Evolutionary conservation across 2,329 filamentous ascomycete genomes (phyloP), one percentile per base, ranked within the genome.

Genomic region (Nigrospora sphaerica): DNA sequence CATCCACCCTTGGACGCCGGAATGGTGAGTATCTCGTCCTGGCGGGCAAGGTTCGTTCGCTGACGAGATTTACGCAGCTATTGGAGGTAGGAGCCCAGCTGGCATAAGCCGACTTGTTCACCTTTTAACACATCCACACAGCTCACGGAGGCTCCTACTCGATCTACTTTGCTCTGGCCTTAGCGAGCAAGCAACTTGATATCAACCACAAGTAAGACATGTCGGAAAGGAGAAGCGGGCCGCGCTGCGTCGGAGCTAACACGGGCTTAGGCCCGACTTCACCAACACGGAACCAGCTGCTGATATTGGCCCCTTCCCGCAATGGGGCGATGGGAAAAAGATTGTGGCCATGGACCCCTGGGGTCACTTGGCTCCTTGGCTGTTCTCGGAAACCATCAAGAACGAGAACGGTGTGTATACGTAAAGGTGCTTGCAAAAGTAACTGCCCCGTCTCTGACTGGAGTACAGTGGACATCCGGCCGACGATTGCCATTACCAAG

Each of bases 331-430:
- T 62, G 80, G 79, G 59, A 89, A 88, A 66, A 97, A 96, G 73
- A 97, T 98, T 52, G 92, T 97, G 13, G 88, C 92, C 16, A 95
- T 98, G 89, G 93, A 97, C 62, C 92, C 92, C 0, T 88, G 86
- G 64, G 92, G 93, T 7, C 93, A 97, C 69, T 72, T 95, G 49
- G 80, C 85, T 10, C 88, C 88, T 10, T 91, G 85, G 84, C 69
- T 95, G 3, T 95, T 85, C 71, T 86, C 86, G 53, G 82, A 92
- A 51, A 76, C 80, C 39, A 90, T 93, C 57, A 75, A 86, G 42
- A 81, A 85, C 43, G 82, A 96, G 39, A 81, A 88, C 56, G 70
- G 80, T 80, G 64, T 46, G 64, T 14, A 4, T 16, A 16, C 35
- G 19, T 14, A 6, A 6, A 32, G 23, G 39, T 9, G 10, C 28